Conservation (phyloP, 495 filamentous ascomycete genomes). For the Trichocladium antarcticum region DNA sequence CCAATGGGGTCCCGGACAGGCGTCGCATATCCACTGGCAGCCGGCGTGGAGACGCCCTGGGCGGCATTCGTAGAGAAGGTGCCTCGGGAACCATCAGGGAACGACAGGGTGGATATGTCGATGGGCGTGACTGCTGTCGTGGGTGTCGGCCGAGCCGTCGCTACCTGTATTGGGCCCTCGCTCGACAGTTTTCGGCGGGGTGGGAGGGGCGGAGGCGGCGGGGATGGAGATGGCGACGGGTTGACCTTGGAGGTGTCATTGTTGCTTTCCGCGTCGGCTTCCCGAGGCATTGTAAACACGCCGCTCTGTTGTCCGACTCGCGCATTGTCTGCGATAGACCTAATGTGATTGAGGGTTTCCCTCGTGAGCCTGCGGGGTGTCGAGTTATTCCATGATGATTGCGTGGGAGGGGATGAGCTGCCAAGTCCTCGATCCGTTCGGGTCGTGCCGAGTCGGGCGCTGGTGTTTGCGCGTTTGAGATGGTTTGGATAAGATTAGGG, state of each 20-base stretch:
- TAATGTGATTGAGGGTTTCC: background rate
- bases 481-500: constrained; percentile 8
- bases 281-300: constrained; percentile 20
- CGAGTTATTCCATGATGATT: background rate
- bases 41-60: constrained; percentile 27
- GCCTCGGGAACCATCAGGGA: constrained; percentile 53
- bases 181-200: constrained; percentile 38
- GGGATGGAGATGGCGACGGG: constrained; percentile 1
- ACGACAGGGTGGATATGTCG: constrained; percentile 62
- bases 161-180: constrained; percentile 33
- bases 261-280: constrained; percentile 11
- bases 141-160: constrained; percentile 48
- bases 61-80: constrained; percentile 43
- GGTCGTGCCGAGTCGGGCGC: too few relatives aligned
- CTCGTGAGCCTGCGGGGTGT: background rate
- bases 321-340: constrained; percentile 12
- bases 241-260: constrained; percentile 3
- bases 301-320: constrained; percentile 2
- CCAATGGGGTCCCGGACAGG: constrained; percentile 20
- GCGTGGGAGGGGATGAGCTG: background rate
- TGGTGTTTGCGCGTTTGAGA: background rate
- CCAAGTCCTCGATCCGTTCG: too few relatives aligned
- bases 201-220: constrained; percentile 45
- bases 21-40: constrained; percentile 23
- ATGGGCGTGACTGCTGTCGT: constrained; percentile 74